Conservation (phyloP, 139 green algal species). For the Nannochloris sp. region DNA sequence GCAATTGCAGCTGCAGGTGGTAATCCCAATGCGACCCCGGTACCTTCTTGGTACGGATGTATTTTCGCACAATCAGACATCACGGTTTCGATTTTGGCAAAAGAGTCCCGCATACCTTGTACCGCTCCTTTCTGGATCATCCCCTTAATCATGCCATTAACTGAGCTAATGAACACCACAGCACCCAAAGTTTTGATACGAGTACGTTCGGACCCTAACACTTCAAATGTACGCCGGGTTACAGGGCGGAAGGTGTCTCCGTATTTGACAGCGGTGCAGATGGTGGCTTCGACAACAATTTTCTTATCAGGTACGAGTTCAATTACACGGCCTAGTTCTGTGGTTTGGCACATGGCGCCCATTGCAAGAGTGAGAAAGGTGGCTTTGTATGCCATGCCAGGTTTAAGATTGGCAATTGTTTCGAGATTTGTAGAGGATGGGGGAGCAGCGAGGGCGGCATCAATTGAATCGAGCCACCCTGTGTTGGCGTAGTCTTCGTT, state of each 20-base stretch:
- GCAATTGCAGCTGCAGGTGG: too few species aligned
- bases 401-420: neutral
- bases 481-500: slow-evolving; percentile 33
- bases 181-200: slow-evolving; percentile 1
- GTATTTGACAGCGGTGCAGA: slow-evolving; percentile 38
- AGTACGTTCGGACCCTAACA: neutral
- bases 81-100: neutral
- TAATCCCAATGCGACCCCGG: too few species aligned
- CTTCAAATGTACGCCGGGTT: neutral
- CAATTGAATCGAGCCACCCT: slow-evolving; percentile 4
- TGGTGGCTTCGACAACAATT: slow-evolving; percentile 23
- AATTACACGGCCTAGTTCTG: slow-evolving; percentile 26
- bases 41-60: too few species aligned
- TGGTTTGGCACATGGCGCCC: slow-evolving; percentile 37
- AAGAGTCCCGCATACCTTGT: slow-evolving; percentile 19
- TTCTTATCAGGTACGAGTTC: slow-evolving; percentile 6
- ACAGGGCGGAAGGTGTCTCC: slow-evolving; percentile 40
- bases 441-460: slow-evolving; percentile 2
- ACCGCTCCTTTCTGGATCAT: slow-evolving; percentile 28
- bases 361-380: slow-evolving; percentile 30
- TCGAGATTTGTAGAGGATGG: neutral
- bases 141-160: slow-evolving; percentile 34
- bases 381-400: slow-evolving; percentile 16
- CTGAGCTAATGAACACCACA: slow-evolving; percentile 22
- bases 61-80: neutral